Evolutionary conservation across 345 rosid genomes (phyloP), one percentile per base, ranked within the genome.

Genomic region (Trapa bicornis): DNA sequence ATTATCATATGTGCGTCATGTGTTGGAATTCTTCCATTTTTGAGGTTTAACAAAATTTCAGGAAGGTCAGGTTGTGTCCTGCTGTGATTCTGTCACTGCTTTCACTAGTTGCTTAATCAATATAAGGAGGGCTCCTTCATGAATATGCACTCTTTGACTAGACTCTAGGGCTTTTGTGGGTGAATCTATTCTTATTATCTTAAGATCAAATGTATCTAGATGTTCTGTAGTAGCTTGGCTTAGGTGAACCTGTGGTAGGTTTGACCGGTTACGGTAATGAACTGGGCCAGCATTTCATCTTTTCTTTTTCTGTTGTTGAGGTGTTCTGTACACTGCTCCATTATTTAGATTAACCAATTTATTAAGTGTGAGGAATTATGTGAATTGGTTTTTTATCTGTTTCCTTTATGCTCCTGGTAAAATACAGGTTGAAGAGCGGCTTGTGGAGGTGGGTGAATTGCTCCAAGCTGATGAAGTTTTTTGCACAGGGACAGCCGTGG

Each of bases 401-500:
- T 52, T 50, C 10, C 43, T 67, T 2, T 16, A 14, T 36, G 41
- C 42, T 53, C 48, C 0, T 52, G 58, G n/a, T 36, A 37, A 52
- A 16, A 37, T n/a, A 13, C 32, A 91, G 91, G 97, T 91, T 67
- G 93, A 86, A 76, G 93, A 88, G 71, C 85, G 93, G 39, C 80
- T 15, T 39, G 91, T 88, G 65, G 45, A 77, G 0, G 89, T 89
- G 67, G 92, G 85, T 61, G 99, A 94, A 67, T 81, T 94, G 79
- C 84, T 94, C 64, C 88, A 81, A 70, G 97, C 99, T 0, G 97
- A 91, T 63, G 99, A 94, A 77, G 95, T 91, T 47, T 94, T 94
- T 78, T 94, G 96, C 74, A 94, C 96, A 1, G 97, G 99, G 39
- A 94, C 99, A 17, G 99, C 99, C 0, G 99, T 94, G 68, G 97